These are phyloP conservation scores for Crithidia expoeki DNA, from an alignment of 208 protist species.

Conservation along the genomic window DNA sequence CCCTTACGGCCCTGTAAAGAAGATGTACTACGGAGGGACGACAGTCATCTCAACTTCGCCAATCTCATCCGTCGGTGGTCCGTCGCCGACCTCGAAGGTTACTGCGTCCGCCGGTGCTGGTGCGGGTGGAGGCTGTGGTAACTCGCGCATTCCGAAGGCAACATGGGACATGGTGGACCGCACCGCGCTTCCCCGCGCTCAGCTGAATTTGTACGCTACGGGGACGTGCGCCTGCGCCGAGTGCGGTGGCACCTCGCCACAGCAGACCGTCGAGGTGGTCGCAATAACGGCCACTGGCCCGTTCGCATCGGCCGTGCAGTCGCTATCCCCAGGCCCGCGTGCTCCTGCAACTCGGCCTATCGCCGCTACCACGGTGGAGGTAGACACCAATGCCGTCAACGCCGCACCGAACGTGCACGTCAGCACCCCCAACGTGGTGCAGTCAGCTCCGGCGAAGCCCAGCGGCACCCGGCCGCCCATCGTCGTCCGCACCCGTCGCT, in stretches of 20 bases:
- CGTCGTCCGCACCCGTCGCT: slow-evolving; percentile 39
- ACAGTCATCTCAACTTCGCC: slow-evolving; percentile 18
- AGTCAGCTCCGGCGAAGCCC: slow-evolving; percentile 25
- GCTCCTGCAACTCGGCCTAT: neutral
- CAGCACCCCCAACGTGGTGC: slow-evolving; percentile 14
- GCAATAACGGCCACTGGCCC: neutral
- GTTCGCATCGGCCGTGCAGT: neutral
- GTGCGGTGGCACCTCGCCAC: neutral
- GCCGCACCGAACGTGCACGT: too few relatives aligned
- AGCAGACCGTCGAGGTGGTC: slow-evolving; percentile 5
- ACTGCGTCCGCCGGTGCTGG: too few relatives aligned
- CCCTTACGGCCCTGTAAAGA: neutral
- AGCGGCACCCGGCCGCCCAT: slow-evolving; percentile 28
- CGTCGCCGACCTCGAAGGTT: neutral
- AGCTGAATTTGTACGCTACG: neutral
- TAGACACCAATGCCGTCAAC: too few relatives aligned
- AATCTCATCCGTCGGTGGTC: neutral
- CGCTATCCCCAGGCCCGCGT: neutral
- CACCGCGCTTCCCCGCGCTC: neutral
- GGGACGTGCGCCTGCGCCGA: neutral
- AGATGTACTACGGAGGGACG: slow-evolving; percentile 31
- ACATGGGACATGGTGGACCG: slow-evolving; percentile 29
- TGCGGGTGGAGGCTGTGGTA: slow-evolving; percentile 3
- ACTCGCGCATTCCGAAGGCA: slow-evolving; percentile 15
- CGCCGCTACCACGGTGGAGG: slow-evolving; percentile 1